Evolutionary conservation across 2,329 filamentous ascomycete genomes (phyloP), one percentile per base, ranked within the genome.

Genomic region (Sarocladiaceae sp.): DNA sequence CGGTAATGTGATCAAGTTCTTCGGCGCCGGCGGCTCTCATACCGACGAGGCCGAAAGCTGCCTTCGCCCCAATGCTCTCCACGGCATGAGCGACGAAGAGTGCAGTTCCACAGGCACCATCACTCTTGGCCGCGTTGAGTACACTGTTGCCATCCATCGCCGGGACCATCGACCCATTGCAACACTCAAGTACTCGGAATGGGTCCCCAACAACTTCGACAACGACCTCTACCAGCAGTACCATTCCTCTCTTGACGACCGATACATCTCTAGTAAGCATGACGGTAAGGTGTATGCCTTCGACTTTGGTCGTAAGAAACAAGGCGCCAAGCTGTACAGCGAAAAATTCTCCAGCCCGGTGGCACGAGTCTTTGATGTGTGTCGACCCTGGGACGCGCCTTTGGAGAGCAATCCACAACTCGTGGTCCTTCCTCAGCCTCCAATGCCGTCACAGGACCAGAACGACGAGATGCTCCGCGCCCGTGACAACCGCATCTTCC

Each of bases 181-280:
- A 56, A 95, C 88, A 0, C 78, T 98, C 53, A 90, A 82, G 52
- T 98, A 94, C 59, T 85, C 88, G 10, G 93, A 98, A 62, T 98
- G 93, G 93, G 83, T 82, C 1, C 87, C 90, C 12, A 98, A 98
- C 63, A 94, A 85, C 47, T 86, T 83, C 48, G 91, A 98, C 62
- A 79, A 79, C 50, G 93, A 98, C 59, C 78, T 98, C 6, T 82
- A 88, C 55, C 78, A 78, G 41, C 88, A 97, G 58, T 93, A 97
- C 57, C 77, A 76, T 12, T 67, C 72, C 10, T 88, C 89, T 1
- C 83, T 90, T 59, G 90, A 97, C 60, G 82, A 86, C 53, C 85
- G 85, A 49, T 96, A 97, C 64, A 83, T 97, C 42, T 91, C 91
- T 52, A 88, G 84, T 52, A 82, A 82, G 54, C 86, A 89, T 55